phyloP scores from a whole-genome alignment of 2,329 filamentous ascomycete genomes.

The Botrytis hyacinthi region DNA sequence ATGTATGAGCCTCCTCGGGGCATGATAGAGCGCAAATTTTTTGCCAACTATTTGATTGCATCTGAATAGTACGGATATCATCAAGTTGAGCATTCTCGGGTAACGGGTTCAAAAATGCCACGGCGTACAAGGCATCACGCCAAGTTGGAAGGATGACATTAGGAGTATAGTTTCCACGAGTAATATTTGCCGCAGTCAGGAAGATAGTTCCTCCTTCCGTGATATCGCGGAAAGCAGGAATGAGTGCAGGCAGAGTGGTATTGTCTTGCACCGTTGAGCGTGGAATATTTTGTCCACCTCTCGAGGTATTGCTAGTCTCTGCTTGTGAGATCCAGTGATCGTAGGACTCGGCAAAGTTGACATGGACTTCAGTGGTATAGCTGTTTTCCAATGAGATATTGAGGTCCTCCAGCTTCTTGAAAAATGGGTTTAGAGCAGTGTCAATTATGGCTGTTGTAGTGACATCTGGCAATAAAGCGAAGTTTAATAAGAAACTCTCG shows the following conservation, averaged over 20 bases:
- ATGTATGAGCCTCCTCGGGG: not conserved
- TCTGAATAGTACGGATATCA: not conserved
- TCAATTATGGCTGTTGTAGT: not conserved
- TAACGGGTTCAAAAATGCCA: not conserved
- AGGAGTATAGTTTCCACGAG: not conserved
- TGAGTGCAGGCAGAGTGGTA: not conserved
- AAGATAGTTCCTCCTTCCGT: not conserved
- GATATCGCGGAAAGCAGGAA: not conserved
- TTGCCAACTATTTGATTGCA: not conserved
- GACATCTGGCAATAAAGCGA: not conserved
- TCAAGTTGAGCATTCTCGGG: not conserved
- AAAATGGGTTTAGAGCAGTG: not conserved
- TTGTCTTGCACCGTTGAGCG: not conserved
- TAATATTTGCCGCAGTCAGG: not conserved
- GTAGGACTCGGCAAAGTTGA: not conserved
- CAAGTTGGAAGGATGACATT: not conserved
- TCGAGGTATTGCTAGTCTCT: not conserved
- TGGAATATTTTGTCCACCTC: not conserved
- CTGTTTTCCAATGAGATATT: not conserved
- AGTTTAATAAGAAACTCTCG: not conserved
- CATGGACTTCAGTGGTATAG: not conserved
- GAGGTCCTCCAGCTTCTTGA: not conserved
- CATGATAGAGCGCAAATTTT: not conserved
- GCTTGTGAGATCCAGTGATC: not conserved
- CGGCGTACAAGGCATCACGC: not conserved